Evolutionary conservation across 1,284 basidiomycete species (phyloP).

Genomic region (Rhodotorula sp.): DNA sequence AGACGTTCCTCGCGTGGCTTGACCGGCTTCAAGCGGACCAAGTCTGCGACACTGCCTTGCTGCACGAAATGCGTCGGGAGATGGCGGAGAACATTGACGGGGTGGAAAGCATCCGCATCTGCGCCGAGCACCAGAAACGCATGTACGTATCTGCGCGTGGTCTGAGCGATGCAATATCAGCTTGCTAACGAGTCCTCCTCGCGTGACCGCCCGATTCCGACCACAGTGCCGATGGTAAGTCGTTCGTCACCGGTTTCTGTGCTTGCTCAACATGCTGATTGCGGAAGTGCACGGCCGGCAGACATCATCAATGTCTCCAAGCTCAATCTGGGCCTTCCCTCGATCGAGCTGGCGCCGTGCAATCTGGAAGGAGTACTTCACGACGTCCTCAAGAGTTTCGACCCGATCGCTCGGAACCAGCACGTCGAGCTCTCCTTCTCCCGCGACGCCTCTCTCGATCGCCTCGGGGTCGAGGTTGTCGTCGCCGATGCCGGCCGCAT

Average conservation of each 20-base stretch:
- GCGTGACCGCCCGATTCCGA: too few species aligned
- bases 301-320: slow-evolving; percentile 44
- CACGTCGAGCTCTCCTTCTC: slow-evolving; percentile 33
- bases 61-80: slow-evolving; percentile 36
- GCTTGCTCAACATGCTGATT: too few species aligned
- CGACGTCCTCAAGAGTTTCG: slow-evolving; percentile 39
- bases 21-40: slow-evolving; percentile 20
- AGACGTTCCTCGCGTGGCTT: slow-evolving; percentile 27
- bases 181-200: too few species aligned
- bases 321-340: slow-evolving; percentile 40
- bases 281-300: background rate
- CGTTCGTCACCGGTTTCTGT: background rate
- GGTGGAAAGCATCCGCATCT: slow-evolving; percentile 43
- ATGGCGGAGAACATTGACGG: slow-evolving; percentile 44
- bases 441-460: background rate
- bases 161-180: too few species aligned
- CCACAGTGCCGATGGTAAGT: slow-evolving; percentile 19
- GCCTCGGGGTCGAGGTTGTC: slow-evolving; percentile 23
- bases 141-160: slow-evolving; percentile 25
- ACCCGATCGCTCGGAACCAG: slow-evolving; percentile 35
- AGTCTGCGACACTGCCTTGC: slow-evolving; percentile 4
- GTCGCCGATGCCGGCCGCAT: slow-evolving; percentile 39
- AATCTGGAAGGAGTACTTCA: slow-evolving; percentile 25
- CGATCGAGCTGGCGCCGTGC: slow-evolving; percentile 30
- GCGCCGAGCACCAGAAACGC: slow-evolving; percentile 42